Base-by-base conservation (phyloP, 805 yeast species). In the Komagataella populi region DNA sequence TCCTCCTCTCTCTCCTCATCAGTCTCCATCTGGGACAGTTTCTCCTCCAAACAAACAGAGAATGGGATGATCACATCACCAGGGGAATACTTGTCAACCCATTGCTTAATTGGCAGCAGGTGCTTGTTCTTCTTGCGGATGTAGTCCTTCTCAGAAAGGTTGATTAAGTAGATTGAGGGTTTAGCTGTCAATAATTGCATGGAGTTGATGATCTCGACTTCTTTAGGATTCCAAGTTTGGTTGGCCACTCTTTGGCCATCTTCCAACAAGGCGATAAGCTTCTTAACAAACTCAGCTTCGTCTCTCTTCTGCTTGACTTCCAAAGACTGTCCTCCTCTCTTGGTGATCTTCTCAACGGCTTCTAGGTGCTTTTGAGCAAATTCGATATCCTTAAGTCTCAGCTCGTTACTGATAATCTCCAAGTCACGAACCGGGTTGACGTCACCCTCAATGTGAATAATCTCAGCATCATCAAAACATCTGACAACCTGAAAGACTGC, bases 401-500 rank as follows among this genome's bases (percentile, higher is more conserved):
- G 80, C 74, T 93, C 99, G 57, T 85, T 87, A 59, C 78, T 76
- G 65, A 93, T 87, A 66, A 93, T 91, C 58, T 87, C 93, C 71
- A 93, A 79, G 71, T 93, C 99, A 66, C 96, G 87, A 50, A 80
- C 83, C 56, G 99, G 99, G 70, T 93, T 82, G 55, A 93, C 99
- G 62, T 90, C 96, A 66, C 93, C 93, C 72, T 89, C 96, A 62
- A 93, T 86, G 71, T 93, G 99, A 60, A 90, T 89, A 62, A 93
- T 93, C 66, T 93, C 99, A 44, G 96, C 95, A 69, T 93, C 99
- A 65, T 89, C 96, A 63, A 93, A 93, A 71, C 96, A 87, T 71
- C 99, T 84, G 49, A 93, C 98, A 57, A 93, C 96, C 73, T 93
- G 98, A 73, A 86, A 93, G 57, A 93, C 84, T 56, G 97, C 96